A percentile compares a stretch with the other conserved stretches of the same genome.
These are phyloP conservation scores for Eurotiales sp. DNA, from an alignment of 2,329 filamentous ascomycete genomes.

Conservation along the genomic window DNA sequence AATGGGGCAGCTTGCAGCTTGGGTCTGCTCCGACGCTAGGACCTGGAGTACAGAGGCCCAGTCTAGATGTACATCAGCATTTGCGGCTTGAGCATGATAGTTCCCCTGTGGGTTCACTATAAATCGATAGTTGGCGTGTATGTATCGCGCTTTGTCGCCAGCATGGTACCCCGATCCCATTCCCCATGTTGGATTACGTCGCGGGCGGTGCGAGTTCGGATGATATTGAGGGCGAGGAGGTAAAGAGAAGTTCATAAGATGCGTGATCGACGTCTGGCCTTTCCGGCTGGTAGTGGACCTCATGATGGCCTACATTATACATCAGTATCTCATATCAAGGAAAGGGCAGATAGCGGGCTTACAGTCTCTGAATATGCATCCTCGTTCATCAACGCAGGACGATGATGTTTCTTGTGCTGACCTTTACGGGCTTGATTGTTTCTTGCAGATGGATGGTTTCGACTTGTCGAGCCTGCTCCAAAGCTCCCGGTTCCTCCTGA, in stretches of 20 bases:
- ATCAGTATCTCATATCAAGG: too few relatives aligned
- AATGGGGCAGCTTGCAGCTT: constrained; percentile 86
- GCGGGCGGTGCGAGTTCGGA: constrained; percentile 56
- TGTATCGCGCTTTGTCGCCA: constrained; percentile 83
- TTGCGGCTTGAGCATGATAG: constrained; percentile 75
- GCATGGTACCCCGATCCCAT: constrained; percentile 85
- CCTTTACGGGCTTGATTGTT: constrained; percentile 73
- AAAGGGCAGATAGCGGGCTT: too few relatives aligned
- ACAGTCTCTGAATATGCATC: constrained; percentile 81
- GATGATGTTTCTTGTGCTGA: constrained; percentile 78
- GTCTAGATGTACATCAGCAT: constrained; percentile 84
- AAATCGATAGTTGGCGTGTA: constrained; percentile 97
- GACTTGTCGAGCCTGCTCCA: constrained; percentile 37
- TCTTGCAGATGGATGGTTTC: constrained; percentile 45
- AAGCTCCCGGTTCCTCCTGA: constrained; percentile 39
- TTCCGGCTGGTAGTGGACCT: constrained; percentile 66
- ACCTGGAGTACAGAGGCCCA: constrained; percentile 91
- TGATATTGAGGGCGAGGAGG: constrained; percentile 65
- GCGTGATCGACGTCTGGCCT: constrained; percentile 94
- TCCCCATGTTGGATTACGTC: constrained; percentile 75
- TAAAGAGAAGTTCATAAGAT: constrained; percentile 86
- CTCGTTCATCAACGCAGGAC: constrained; percentile 72
- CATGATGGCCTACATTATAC: constrained; percentile 61
- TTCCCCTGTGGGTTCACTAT: constrained; percentile 79
- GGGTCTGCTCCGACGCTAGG: constrained; percentile 83